Evolutionary conservation across 305 asterid genomes (phyloP).

Genomic region (Solanum aculeatissimum): DNA sequence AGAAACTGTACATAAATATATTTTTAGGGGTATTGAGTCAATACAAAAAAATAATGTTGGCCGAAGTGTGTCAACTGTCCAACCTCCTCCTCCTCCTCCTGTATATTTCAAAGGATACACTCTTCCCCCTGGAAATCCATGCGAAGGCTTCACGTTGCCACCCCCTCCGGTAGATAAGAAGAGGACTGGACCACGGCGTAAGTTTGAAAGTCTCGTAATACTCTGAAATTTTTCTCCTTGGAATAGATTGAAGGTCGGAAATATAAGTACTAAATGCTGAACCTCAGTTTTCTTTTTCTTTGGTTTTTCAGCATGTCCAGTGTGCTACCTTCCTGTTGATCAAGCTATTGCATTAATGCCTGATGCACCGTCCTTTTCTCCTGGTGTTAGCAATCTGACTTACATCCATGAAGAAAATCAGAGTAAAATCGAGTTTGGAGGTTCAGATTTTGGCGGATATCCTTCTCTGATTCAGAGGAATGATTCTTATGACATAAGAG

Average conservation of each 20-base stretch:
- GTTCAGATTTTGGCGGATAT: constrained; percentile 82
- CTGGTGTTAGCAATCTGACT: constrained; percentile 44
- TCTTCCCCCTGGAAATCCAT: constrained; percentile 84
- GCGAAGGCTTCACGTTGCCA: constrained; percentile 69
- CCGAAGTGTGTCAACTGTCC: constrained; percentile 2
- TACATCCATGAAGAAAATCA: constrained; percentile 56
- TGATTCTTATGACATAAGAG: constrained; percentile 64
- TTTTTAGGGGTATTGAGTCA: not conserved
- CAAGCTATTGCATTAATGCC: constrained; percentile 64
- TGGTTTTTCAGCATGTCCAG: constrained; percentile 69
- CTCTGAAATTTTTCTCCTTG: not conserved
- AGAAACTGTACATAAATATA: constrained; percentile 3
- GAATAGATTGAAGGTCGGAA: not conserved
- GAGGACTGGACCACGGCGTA: constrained; percentile 86
- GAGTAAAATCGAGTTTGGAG: constrained; percentile 68
- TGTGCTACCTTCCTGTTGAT: constrained; percentile 79
- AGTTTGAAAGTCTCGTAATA: constrained; percentile 16
- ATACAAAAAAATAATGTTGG: constrained; percentile 1
- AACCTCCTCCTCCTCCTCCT: constrained; percentile 7
- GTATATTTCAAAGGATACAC: constrained; percentile 53
- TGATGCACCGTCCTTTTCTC: constrained; percentile 59
- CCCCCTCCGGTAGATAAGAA: constrained; percentile 86
- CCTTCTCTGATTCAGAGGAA: constrained; percentile 58
- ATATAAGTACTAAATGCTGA: not conserved
- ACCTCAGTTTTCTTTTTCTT: not conserved